Base-by-base conservation (phyloP, 2,329 filamentous ascomycete genomes). In the Monilinia fructicola region DNA sequence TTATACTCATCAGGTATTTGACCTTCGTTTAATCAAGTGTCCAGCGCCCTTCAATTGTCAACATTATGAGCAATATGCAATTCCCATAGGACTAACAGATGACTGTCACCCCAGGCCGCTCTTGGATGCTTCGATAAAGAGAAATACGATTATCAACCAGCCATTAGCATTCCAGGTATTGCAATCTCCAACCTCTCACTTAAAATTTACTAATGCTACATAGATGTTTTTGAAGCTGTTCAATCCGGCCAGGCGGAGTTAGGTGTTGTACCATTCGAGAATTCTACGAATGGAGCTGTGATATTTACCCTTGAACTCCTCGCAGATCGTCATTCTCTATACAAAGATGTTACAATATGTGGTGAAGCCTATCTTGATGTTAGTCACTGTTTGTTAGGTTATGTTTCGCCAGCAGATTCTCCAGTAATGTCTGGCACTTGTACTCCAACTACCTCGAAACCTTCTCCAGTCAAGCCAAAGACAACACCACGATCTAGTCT, bases 191-290 rank as follows among this genome's bases (percentile, higher is more conserved):
- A 35, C n/a, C 44, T 53, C 42, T 28, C 11, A 48, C 18, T 48
- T 10, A 40, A 10, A 50, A 28, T 16, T 48, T 16, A 54, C 52
- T 50, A 38, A 52, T n/a, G n/a, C 18, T 56, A 28, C n/a, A 44
- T 16, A 89, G 92, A 95, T 75, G 87, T 96, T 73, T 97, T 97
- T 77, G 82, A 88, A 61, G 84, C 87, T 21, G 90, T 97, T 7
- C 92, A 96, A 74, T 81, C 83, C 48, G 84, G 85, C 67, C 76
- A 80, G 54, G 86, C 86, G 0, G 79, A 84, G 63, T 88, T 88
- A 66, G 95, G 93, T 71, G 90, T 98, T 42, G 90, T 97, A 1
- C 95, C 95, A 9, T 93, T 97, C 78, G 94, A 98, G 77, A 99
- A 99, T 81, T 96, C 91, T 52, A 94, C 92, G 76, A 97, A 98